phyloP scores from a whole-genome alignment of 2,329 filamentous ascomycete genomes.

The Xylariaceae sp. region DNA sequence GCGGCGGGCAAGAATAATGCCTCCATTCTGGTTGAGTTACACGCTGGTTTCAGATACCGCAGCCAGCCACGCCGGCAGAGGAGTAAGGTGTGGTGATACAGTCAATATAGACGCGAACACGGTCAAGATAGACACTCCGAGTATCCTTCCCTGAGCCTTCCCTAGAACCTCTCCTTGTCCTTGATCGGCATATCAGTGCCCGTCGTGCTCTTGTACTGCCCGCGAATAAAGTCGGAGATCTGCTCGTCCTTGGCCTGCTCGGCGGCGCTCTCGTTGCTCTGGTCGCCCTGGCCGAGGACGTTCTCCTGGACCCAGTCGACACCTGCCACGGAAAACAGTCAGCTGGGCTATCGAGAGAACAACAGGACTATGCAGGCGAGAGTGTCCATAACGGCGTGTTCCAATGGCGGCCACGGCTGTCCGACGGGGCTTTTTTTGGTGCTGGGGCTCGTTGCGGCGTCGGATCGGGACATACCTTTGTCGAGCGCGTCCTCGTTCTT shows the following conservation, averaged over 20 bases:
- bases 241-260: slow-evolving; percentile 82
- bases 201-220: slow-evolving; percentile 60
- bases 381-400: too few species aligned
- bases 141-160: too few species aligned
- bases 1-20: too few species aligned
- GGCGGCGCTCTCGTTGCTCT: slow-evolving; percentile 63
- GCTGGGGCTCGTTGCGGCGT: too few species aligned
- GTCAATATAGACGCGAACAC: too few species aligned
- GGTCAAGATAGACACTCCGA: too few species aligned
- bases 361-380: not conserved
- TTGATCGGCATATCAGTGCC: slow-evolving; percentile 63
- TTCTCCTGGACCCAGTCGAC: slow-evolving; percentile 74
- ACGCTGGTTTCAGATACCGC: too few species aligned
- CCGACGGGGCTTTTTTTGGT: too few species aligned
- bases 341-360: slow-evolving; percentile 2
- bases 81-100: too few species aligned
- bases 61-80: too few species aligned
- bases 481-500: slow-evolving; percentile 78
- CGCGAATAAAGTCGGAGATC: slow-evolving; percentile 65
- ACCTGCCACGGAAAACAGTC: slow-evolving; percentile 37
- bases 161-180: slow-evolving; percentile 55
- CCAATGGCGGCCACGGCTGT: too few species aligned
- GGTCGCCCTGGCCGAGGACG: slow-evolving; percentile 59
- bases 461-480: slow-evolving; percentile 61
- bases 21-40: too few species aligned